Evolutionary conservation across 164 flowering plant species (phyloP).

Genomic region (Magnolia officinalis): DNA sequence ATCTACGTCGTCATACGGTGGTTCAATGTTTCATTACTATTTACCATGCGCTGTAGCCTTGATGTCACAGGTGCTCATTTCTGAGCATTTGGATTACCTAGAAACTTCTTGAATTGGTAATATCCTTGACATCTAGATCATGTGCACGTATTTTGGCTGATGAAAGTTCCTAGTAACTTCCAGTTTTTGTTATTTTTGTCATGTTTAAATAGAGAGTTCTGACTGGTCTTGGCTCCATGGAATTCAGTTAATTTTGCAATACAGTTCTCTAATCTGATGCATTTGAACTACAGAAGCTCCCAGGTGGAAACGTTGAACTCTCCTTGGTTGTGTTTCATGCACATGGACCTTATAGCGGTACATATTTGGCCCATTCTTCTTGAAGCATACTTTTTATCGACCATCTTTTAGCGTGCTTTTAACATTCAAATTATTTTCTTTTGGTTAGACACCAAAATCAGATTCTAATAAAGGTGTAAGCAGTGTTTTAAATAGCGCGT

Average conservation of each 20-base stretch:
- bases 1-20: neutral
- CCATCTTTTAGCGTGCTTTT: neutral
- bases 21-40: neutral
- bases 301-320: constrained; percentile 49
- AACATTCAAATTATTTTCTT: neutral
- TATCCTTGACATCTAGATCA: neutral
- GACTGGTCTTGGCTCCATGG: neutral
- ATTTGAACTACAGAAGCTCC: constrained; percentile 52
- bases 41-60: neutral
- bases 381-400: neutral
- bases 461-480: neutral
- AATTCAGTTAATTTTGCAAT: neutral
- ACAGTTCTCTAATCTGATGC: neutral
- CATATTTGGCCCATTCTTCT: constrained; percentile 12
- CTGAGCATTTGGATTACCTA: neutral
- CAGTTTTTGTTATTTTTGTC: too few relatives aligned
- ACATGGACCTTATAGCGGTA: constrained; percentile 83
- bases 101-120: neutral
- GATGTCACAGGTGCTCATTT: neutral
- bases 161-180: neutral
- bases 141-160: neutral
- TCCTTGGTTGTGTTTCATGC: constrained; percentile 63
- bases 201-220: neutral
- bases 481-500: too few relatives aligned
- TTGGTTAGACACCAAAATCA: neutral